These are phyloP conservation scores for Amphichorda felina DNA, from an alignment of 2,329 filamentous ascomycete genomes.

Conservation along the genomic window DNA sequence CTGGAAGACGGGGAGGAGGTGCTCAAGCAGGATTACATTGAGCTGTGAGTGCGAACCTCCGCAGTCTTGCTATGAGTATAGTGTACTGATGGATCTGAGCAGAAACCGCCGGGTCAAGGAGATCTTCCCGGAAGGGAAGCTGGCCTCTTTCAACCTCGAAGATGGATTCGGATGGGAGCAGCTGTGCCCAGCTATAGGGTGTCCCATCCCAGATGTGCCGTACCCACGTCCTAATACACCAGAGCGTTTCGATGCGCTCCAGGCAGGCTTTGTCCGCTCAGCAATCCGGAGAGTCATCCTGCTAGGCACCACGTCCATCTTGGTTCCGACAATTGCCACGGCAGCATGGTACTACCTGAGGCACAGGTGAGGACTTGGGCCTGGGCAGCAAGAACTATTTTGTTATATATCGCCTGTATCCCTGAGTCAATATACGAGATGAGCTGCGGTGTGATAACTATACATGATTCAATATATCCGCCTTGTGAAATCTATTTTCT, in stretches of 20 bases:
- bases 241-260: constrained; percentile 11
- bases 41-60: constrained; percentile 1
- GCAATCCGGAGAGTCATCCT: background rate
- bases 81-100: background rate
- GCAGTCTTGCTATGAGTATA: too few species aligned
- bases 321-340: constrained; percentile 1
- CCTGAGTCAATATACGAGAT: too few species aligned
- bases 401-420: too few species aligned
- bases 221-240: constrained; percentile 18
- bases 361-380: too few species aligned
- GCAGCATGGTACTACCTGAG: constrained; percentile 1
- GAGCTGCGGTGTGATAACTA: too few species aligned
- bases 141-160: constrained; percentile 18
- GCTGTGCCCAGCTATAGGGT: constrained; percentile 18
- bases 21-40: constrained; percentile 1
- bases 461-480: too few species aligned
- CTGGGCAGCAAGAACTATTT: too few species aligned
- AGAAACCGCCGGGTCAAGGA: constrained; percentile 13
- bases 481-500: too few species aligned
- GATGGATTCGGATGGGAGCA: constrained; percentile 22
- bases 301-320: constrained; percentile 1
- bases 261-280: constrained; percentile 1
- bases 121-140: constrained; percentile 12
- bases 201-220: constrained; percentile 13
- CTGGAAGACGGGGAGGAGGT: background rate